phyloP scores from a whole-genome alignment of 257 asterid species.

The Hygrophila difformis region DNA sequence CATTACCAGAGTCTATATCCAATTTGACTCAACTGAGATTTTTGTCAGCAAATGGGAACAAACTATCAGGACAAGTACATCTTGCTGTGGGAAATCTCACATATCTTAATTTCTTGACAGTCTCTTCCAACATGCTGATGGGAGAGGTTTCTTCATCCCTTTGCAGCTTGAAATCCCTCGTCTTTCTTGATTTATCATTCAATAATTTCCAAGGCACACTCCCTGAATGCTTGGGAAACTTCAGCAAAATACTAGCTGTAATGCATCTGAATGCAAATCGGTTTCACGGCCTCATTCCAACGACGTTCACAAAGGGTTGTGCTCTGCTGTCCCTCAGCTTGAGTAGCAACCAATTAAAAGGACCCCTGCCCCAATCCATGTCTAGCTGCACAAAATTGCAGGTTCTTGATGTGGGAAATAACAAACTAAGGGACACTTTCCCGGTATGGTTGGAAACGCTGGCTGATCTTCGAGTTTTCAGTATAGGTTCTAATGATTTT shows the following conservation, averaged over 20 bases:
- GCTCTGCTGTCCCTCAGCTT: not conserved
- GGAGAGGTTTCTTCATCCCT: not conserved
- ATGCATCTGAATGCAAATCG: not conserved
- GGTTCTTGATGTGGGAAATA: constrained; percentile 20
- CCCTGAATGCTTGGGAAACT: constrained; percentile 13
- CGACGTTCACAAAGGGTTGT: not conserved
- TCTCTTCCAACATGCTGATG: not conserved
- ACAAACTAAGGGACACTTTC: too few species aligned
- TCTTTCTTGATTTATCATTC: not conserved
- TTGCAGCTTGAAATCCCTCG: not conserved
- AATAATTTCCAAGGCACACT: constrained; percentile 10
- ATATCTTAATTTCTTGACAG: constrained; percentile 35
- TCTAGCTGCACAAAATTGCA: constrained; percentile 12
- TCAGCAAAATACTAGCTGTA: not conserved
- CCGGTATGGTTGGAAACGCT: too few species aligned
- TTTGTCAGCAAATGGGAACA: too few species aligned
- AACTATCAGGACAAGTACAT: too few species aligned
- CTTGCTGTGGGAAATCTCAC: not conserved
- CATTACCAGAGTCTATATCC: too few species aligned
- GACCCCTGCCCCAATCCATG: constrained; percentile 5
- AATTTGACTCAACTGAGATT: too few species aligned
- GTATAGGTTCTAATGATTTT: too few species aligned
- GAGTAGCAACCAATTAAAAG: constrained; percentile 6
- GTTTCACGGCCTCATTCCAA: constrained; percentile 9
- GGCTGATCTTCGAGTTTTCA: too few species aligned